Percentiles rank a stretch among this genome's conserved stretches.
Evolutionary conservation across 257 asterid species (phyloP).

Genomic region (Nicotiana obtusifolia): DNA sequence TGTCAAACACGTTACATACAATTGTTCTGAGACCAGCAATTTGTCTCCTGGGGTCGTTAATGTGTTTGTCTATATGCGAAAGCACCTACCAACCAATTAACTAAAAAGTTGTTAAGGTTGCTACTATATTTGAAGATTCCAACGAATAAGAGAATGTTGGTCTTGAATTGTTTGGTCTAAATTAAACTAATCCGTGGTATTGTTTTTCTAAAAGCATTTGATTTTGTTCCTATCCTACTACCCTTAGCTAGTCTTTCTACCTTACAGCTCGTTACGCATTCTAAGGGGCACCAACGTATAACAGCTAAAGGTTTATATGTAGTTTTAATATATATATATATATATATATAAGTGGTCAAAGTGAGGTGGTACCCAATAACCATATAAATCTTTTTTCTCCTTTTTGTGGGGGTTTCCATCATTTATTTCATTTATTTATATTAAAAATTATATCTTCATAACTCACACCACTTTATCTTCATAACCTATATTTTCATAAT

Average conservation of each 20-base stretch:
- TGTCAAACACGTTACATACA: not conserved
- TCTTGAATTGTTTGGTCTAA: not conserved
- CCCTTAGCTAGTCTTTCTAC: not conserved
- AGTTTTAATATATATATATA: too few relatives aligned
- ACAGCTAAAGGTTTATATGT: not conserved
- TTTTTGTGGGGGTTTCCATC: too few relatives aligned
- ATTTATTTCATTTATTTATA: too few relatives aligned
- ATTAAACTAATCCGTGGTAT: not conserved
- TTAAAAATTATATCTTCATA: too few relatives aligned
- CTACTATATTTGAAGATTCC: constrained; percentile 1
- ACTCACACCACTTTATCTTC: too few relatives aligned
- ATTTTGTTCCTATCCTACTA: not conserved
- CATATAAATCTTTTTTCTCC: too few relatives aligned
- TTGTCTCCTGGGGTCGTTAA: not conserved
- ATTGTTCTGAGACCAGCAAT: not conserved
- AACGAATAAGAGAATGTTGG: not conserved
- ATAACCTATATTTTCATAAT: too few relatives aligned
- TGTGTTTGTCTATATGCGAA: not conserved
- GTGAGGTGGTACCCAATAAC: too few relatives aligned
- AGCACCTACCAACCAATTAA: not conserved
- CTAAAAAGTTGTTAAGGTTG: not conserved
- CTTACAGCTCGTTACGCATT: not conserved
- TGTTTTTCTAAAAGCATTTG: not conserved
- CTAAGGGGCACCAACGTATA: not conserved
- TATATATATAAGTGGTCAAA: too few relatives aligned